These are phyloP conservation scores for Metschnikowia sp. DNA, from an alignment of 805 yeast species.

Conservation along the genomic window DNA sequence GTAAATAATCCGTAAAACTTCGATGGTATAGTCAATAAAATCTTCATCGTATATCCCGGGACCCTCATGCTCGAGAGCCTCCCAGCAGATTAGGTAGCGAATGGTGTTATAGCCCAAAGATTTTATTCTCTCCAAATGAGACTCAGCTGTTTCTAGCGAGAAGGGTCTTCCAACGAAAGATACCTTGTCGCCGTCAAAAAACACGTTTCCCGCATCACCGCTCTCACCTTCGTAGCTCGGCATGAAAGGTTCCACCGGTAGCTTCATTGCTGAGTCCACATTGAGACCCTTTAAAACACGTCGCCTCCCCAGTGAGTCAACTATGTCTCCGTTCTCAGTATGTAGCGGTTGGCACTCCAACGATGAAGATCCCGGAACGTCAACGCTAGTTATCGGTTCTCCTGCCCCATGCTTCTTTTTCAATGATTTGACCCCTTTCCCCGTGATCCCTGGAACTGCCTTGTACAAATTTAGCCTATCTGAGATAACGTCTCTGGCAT, in stretches of 20 bases:
- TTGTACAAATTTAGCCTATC: constrained; percentile 32
- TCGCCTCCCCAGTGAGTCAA: constrained; percentile 54
- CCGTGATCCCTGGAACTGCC: constrained; percentile 23
- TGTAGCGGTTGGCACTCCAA: constrained; percentile 22
- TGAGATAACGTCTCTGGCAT: constrained; percentile 3
- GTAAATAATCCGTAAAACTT: constrained; percentile 55
- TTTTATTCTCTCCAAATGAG: constrained; percentile 67
- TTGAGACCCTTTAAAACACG: constrained; percentile 76
- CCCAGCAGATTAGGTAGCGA: constrained; percentile 83
- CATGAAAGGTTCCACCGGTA: constrained; percentile 57
- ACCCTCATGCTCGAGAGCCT: constrained; percentile 84
- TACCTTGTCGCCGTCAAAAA: constrained; percentile 68
- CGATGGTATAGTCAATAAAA: constrained; percentile 65
- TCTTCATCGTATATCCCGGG: constrained; percentile 81
- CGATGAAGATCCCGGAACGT: constrained; percentile 8
- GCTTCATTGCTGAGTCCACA: constrained; percentile 69
- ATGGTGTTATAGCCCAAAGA: constrained; percentile 80
- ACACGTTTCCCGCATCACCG: constrained; percentile 38
- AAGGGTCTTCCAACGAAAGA: constrained; percentile 85
- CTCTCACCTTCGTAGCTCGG: constrained; percentile 40
- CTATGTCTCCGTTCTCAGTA: constrained; percentile 56
- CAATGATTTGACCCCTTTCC: constrained; percentile 28
- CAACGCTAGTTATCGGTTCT: constrained; percentile 9
- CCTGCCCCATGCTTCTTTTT: constrained; percentile 20
- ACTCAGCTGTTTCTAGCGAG: constrained; percentile 66